Conservation (phyloP, 164 flowering plant genomes). For the Dillenia suffruticosa region DNA sequence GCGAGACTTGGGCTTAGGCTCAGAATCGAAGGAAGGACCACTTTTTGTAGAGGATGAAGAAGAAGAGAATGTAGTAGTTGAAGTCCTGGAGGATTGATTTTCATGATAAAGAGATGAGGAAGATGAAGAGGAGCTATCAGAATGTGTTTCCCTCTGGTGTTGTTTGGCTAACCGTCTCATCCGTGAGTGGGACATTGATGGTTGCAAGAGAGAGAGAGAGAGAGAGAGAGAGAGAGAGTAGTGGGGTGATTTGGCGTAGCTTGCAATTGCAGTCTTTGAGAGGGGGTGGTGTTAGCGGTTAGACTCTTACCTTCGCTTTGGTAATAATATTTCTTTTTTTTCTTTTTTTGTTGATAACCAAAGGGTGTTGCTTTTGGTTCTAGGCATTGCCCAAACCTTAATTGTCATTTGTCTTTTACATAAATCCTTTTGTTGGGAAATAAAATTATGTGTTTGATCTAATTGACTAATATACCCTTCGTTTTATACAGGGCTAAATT, state of each 20-base stretch:
- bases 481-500: too few relatives aligned
- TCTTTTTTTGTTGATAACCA: too few relatives aligned
- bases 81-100: slow-evolving; percentile 1
- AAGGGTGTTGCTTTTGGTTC: too few relatives aligned
- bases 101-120: slow-evolving; percentile 8
- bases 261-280: slow-evolving; percentile 41
- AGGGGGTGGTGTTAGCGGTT: too few relatives aligned
- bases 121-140: slow-evolving; percentile 56
- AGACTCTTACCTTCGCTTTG: too few relatives aligned
- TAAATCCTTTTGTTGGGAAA: too few relatives aligned
- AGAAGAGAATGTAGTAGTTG: too few relatives aligned
- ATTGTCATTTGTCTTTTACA: too few relatives aligned
- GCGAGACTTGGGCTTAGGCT: slow-evolving; percentile 8
- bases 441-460: too few relatives aligned
- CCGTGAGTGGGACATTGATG: slow-evolving; percentile 25
- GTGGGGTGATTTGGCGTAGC: slow-evolving; percentile 34
- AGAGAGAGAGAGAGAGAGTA: neutral
- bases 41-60: slow-evolving; percentile 2
- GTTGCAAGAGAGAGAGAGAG: neutral
- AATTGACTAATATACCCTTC: too few relatives aligned
- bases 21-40: slow-evolving; percentile 20
- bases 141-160: slow-evolving; percentile 1
- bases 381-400: too few relatives aligned
- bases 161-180: slow-evolving; percentile 13
- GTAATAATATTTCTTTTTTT: too few relatives aligned